Percentiles rank a stretch among this genome's conserved stretches.
Evolutionary conservation across 2,329 filamentous ascomycete species (phyloP).

Genomic region (Akanthomyces muscarius): DNA sequence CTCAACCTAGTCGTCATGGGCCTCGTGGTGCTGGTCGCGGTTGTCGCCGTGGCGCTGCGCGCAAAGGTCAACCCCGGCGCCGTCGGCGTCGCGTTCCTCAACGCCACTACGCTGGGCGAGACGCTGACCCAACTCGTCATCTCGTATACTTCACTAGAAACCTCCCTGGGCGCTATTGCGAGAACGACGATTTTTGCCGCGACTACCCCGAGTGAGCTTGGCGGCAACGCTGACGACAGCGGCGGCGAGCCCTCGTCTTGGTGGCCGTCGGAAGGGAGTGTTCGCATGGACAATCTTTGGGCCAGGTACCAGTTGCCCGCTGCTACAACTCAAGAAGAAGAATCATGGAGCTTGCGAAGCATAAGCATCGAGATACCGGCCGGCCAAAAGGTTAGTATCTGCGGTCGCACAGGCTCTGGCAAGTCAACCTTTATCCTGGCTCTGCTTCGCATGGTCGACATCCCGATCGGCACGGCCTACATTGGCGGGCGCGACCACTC

Average conservation of each 20-base stretch:
- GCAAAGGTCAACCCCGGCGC: not conserved
- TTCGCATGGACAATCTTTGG: not conserved
- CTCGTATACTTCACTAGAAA: not conserved
- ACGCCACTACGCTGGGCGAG: slow-evolving; percentile 1
- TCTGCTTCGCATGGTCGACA: not conserved
- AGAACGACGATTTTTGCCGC: not conserved
- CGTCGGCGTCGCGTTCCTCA: slow-evolving; percentile 10
- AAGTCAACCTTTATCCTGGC: slow-evolving; percentile 8
- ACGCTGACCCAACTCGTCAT: slow-evolving; percentile 1
- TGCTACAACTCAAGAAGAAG: not conserved
- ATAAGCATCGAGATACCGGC: not conserved
- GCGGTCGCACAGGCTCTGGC: slow-evolving; percentile 10
- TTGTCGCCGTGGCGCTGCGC: slow-evolving; percentile 1
- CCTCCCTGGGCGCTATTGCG: slow-evolving; percentile 6
- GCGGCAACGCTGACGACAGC: not conserved
- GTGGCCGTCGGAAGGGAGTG: slow-evolving; percentile 3
- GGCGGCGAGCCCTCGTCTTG: not conserved
- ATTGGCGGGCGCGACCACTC: not conserved
- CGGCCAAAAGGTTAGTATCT: slow-evolving; percentile 3
- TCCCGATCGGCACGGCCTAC: not conserved
- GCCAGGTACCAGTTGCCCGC: not conserved
- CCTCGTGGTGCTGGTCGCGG: not conserved
- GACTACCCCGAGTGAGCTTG: not conserved
- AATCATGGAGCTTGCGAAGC: not conserved
- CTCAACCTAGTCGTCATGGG: slow-evolving; percentile 6